Base-by-base conservation (phyloP, 2,329 filamentous ascomycete genomes). In the Xylariaceae sp. region DNA sequence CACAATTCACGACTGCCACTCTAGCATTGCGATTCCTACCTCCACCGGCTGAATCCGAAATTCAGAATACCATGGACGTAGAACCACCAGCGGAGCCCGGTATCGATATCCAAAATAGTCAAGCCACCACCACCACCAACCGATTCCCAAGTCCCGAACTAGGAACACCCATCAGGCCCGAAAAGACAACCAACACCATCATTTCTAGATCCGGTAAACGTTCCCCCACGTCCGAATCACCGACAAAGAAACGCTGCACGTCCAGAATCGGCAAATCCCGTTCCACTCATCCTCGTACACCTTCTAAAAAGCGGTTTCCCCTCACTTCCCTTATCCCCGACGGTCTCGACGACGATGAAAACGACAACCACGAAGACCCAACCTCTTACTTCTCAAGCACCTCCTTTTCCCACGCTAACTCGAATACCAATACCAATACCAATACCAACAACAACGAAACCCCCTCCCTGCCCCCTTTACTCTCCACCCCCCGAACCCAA, bases 261-360 rank as follows among this genome's bases (percentile, higher is more conserved):
- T 11, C 60, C 50, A 34, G 50, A 37, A 29, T 7, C 27, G 35
- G 19, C 29, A 53, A 49, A 27, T 43, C 30, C 37, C 37, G 29
- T 27, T 19, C 19, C 19, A 19, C 19, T 19, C 48, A 41, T 34
- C 40, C 31, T 39, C 48, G 30, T 27, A 43, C 51, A 45, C 11
- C 57, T 53, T 26, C 54, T 51, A 48, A 50, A 44, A 62, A 57
- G 54, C 62, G 57, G 32, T 57, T 57, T 41, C 47, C 61, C 12
- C 61, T 67, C 3, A 56, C 60, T 3, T 65, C 65, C 12, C 62
- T 68, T 27, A 30, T 67, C 29, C 51, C 59, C 31, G 53, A 51
- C 9, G 52, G 49, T 1, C 55, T 58, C 3, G 63, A 65, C 27
- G 63, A 66, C 30, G 63, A 66, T 32, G 64, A 67, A 49, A 58